Evolutionary conservation across 306 rosid species (phyloP), one percentile per base, ranked within the genome.

Genomic region (Gillenia trifoliata): DNA sequence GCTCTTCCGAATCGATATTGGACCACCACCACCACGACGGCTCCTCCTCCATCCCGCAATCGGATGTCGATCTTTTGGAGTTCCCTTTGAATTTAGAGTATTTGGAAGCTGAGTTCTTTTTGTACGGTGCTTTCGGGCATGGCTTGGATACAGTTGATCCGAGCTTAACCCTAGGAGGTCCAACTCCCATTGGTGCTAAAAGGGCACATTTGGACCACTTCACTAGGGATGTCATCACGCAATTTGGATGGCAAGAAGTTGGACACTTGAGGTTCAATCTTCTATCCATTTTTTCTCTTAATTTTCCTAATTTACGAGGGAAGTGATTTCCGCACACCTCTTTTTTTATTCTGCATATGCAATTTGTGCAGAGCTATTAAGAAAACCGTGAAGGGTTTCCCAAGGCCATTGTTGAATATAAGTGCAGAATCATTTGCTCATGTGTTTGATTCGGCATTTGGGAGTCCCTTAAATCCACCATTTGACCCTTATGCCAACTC

Each of bases 51-150:
- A 13, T 75, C 38, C 68, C 86, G 17, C 6, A 22, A 52, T 45
- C 77, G 2, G 88, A 82, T 68, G 70, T 19, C 12, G 90, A 91
- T 75, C 79, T 80, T 25, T 29, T 91, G 10, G 93, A 89, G 45
- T 87, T 89, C 60, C 80, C 97, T 19, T 75, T 91, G 6, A 89
- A 91, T 64, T 83, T 89, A 50, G 93, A 91, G 83, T 91, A 62
- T n/a, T 67, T 87, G 64, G 93, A 91, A 68, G 97, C 94, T 2
- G 97, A 91, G 60, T 87, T 91, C 84, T 87, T 89, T 67, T 68
- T 91, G 40, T 79, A 29, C 76, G 92, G 89, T 22, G 52, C 92
- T 33, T 68, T 81, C 36, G 92, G 97, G 11, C 65, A 65, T 34
- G 97, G 97, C 3, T 79, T 91, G 62, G 97, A 89, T 34, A 29